These are phyloP conservation scores for Carex sylvatica DNA, from an alignment of 202 grass and related monocot species.

Conservation along the genomic window DNA sequence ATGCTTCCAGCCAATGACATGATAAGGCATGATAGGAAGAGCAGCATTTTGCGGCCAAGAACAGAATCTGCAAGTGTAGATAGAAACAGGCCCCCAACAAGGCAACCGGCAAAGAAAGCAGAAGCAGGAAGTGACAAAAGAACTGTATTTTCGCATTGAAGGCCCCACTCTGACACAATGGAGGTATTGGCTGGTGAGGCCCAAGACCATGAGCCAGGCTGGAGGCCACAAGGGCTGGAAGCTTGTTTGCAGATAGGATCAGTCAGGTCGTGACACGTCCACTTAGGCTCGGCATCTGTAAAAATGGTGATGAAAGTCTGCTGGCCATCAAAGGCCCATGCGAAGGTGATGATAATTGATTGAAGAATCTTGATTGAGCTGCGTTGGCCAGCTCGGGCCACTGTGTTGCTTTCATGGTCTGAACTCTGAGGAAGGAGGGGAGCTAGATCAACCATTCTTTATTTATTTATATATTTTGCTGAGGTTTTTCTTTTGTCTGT, in stretches of 20 bases:
- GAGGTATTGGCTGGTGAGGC: constrained; percentile 41
- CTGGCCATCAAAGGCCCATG: constrained; percentile 78
- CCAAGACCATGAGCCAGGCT: constrained; percentile 64
- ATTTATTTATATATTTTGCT: background rate
- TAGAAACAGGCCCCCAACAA: constrained; percentile 63
- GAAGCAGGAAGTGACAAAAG: constrained; percentile 74
- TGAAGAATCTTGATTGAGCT: constrained; percentile 43
- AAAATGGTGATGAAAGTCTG: constrained; percentile 93
- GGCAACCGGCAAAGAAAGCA: constrained; percentile 66
- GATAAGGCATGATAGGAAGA: constrained; percentile 41
- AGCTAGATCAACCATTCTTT: background rate
- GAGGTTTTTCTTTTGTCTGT: background rate
- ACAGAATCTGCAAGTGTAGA: constrained; percentile 70
- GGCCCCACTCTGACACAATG: constrained; percentile 65
- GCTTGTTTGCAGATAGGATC: constrained; percentile 35
- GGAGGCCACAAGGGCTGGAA: constrained; percentile 29
- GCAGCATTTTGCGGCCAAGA: constrained; percentile 75
- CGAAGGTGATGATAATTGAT: constrained; percentile 54
- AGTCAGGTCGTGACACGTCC: constrained; percentile 50
- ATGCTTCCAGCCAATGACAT: constrained; percentile 68
- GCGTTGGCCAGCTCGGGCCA: constrained; percentile 9
- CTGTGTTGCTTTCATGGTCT: background rate
- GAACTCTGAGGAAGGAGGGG: background rate
- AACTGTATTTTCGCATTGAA: constrained; percentile 62
- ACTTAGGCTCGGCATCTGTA: constrained; percentile 65